A percentile compares a stretch with the other conserved stretches of the same genome.
phyloP scores from a whole-genome alignment of 768 basidiomycete genomes.

The Sutorius australiensis region DNA sequence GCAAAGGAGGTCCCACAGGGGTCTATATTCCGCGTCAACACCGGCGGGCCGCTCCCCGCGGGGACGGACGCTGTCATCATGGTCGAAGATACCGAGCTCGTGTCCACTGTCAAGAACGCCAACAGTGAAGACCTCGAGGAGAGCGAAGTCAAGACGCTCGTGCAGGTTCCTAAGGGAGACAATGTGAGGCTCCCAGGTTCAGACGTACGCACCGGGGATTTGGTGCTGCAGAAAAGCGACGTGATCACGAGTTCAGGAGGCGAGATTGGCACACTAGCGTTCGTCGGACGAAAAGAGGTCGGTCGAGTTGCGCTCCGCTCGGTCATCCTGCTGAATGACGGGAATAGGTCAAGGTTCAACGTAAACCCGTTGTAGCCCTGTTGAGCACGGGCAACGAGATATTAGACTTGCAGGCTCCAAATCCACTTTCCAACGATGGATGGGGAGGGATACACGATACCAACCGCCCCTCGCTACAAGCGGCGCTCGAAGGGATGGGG shows the following conservation, averaged over 20 bases:
- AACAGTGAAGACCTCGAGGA: conserved; percentile 57
- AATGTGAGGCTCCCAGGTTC: conserved; percentile 74
- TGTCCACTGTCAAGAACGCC: conserved; percentile 44
- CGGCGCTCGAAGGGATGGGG: conserved; percentile 66
- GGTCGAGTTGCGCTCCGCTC: conserved; percentile 3
- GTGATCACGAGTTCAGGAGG: conserved; percentile 66
- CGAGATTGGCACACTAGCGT: conserved; percentile 78
- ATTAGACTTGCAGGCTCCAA: conserved; percentile 51
- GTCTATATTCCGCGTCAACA: conserved; percentile 67
- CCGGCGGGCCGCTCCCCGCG: conserved; percentile 73
- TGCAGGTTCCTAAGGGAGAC: conserved; percentile 57
- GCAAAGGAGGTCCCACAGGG: conserved; percentile 40
- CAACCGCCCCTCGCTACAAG: conserved; percentile 74
- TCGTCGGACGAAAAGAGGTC: conserved; percentile 73
- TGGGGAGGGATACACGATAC: conserved; percentile 85
- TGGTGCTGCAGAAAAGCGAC: conserved; percentile 61
- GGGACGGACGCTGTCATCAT: conserved; percentile 82
- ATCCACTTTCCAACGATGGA: conserved; percentile 30
- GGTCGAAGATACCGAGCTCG: conserved; percentile 87
- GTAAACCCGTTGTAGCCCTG: conserved; percentile 73
- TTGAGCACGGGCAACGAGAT: conserved; percentile 88
- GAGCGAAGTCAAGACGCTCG: conserved; percentile 63
- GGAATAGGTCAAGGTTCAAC: conserved; percentile 60
- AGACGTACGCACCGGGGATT: conserved; percentile 65
- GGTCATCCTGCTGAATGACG: not conserved